A percentile compares a stretch with the other conserved stretches of the same genome.
phyloP scores from a whole-genome alignment of 257 asterid genomes.

The Solanum piurae region DNA sequence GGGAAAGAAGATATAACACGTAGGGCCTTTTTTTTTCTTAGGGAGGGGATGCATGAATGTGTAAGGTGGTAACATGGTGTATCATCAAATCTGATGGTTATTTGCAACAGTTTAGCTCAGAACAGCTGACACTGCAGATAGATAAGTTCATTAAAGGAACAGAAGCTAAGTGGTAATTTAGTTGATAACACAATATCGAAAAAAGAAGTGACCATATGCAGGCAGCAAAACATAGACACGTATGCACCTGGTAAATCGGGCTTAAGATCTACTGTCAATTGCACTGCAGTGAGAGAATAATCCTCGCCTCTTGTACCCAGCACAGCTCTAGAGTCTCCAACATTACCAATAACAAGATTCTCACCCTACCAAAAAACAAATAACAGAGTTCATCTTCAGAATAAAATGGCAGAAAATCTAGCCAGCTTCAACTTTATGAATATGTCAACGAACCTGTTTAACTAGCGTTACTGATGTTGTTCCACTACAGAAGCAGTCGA shows the following conservation, averaged over 20 bases:
- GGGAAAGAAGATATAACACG: neutral
- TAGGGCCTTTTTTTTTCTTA: neutral
- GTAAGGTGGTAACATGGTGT: neutral
- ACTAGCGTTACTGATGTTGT: slow-evolving; percentile 18
- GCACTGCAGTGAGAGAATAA: slow-evolving; percentile 37
- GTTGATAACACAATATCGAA: neutral
- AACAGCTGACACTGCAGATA: neutral
- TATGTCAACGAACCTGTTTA: slow-evolving; percentile 7
- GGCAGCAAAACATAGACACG: neutral
- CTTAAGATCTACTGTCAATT: slow-evolving; percentile 72
- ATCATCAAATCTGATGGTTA: neutral
- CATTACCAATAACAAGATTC: slow-evolving; percentile 58
- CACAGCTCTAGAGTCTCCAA: slow-evolving; percentile 76
- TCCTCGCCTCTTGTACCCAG: slow-evolving; percentile 49
- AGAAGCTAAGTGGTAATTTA: neutral
- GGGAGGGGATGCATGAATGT: neutral
- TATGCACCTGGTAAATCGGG: slow-evolving; percentile 61
- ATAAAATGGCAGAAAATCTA: neutral
- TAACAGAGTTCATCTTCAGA: neutral
- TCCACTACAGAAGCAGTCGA: slow-evolving; percentile 18
- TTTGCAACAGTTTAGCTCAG: neutral
- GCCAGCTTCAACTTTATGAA: neutral
- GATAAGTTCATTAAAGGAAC: neutral
- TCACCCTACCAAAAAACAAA: slow-evolving; percentile 33
- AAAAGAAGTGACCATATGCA: neutral